phyloP scores from a whole-genome alignment of 2,329 filamentous ascomycete genomes.

The Neonectria hederae region DNA sequence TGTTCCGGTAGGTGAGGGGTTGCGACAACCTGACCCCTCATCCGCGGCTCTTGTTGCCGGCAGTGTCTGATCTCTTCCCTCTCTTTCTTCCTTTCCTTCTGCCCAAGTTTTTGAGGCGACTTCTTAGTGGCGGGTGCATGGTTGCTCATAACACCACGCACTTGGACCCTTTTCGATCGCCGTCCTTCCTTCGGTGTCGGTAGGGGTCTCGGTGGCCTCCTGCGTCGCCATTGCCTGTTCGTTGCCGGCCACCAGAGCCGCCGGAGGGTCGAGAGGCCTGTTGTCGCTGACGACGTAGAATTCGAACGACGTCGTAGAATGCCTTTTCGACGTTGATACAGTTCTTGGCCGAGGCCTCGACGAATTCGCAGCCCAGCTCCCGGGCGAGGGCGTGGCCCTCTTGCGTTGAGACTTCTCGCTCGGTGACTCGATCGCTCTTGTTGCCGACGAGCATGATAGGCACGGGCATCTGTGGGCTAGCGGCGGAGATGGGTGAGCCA shows the following conservation, averaged over 20 bases:
- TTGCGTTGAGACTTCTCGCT: constrained; percentile 95
- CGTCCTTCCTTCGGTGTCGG: constrained; percentile 49
- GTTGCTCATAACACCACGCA: constrained; percentile 53
- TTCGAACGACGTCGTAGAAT: constrained; percentile 96
- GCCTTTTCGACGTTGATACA: constrained; percentile 99
- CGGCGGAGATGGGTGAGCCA: constrained; percentile 74
- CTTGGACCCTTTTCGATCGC: constrained; percentile 48
- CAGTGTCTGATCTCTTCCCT: constrained; percentile 12
- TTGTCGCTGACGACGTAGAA: constrained; percentile 85
- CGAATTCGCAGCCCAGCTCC: constrained; percentile 94
- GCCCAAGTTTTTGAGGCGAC: constrained; percentile 10
- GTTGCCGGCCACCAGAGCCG: constrained; percentile 50
- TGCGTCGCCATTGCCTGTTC: constrained; percentile 50
- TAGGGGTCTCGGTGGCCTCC: constrained; percentile 44
- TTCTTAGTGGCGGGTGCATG: constrained; percentile 9
- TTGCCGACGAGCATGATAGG: constrained; percentile 99
- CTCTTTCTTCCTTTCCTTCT: constrained; percentile 24
- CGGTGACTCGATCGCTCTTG: constrained; percentile 96
- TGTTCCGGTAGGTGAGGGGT: constrained; percentile 35
- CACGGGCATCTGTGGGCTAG: constrained; percentile 72
- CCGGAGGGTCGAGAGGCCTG: constrained; percentile 54
- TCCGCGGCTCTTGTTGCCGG: constrained; percentile 30
- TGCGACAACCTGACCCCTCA: constrained; percentile 30
- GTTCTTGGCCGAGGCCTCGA: constrained; percentile 96
- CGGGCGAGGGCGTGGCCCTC: constrained; percentile 92